Evolutionary conservation across 805 yeast genomes (phyloP).

Genomic region (Candida broadrunensis): DNA sequence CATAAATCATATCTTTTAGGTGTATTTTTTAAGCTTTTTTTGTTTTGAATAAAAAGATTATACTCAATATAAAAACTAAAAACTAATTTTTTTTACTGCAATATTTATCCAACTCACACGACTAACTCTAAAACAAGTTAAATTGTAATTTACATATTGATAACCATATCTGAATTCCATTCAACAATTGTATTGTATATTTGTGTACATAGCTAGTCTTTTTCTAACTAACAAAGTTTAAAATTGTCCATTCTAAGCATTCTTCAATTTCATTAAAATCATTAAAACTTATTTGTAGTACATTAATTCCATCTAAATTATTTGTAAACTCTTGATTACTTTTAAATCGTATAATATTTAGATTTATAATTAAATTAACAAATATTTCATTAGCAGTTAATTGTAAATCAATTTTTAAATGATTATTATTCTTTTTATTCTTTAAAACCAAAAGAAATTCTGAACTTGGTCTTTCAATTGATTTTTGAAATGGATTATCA

Average conservation of each 20-base stretch:
- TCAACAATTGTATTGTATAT: too few species aligned
- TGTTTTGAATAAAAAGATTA: too few species aligned
- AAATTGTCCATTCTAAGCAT: constrained; percentile 54
- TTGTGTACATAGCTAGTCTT: background rate
- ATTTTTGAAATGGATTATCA: constrained; percentile 35
- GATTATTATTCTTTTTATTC: constrained; percentile 7
- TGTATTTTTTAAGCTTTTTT: too few species aligned
- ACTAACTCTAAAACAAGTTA: too few species aligned
- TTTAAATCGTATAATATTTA: constrained; percentile 36
- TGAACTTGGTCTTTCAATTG: constrained; percentile 32
- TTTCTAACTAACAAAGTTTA: constrained; percentile 21
- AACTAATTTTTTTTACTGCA: too few species aligned
- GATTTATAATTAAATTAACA: constrained; percentile 34
- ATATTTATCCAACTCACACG: too few species aligned
- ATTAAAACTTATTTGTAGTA: constrained; percentile 46
- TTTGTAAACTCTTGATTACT: constrained; percentile 18
- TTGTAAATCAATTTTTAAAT: constrained; percentile 24
- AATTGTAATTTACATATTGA: too few species aligned
- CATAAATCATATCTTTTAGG: too few species aligned
- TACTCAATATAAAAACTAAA: too few species aligned
- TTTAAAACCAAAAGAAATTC: background rate
- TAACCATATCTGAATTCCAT: too few species aligned
- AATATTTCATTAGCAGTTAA: constrained; percentile 37
- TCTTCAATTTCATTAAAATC: constrained; percentile 53
- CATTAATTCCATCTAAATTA: constrained; percentile 33